Evolutionary conservation across 1,284 basidiomycete species (phyloP).

Genomic region (Jaminaea rosea): DNA sequence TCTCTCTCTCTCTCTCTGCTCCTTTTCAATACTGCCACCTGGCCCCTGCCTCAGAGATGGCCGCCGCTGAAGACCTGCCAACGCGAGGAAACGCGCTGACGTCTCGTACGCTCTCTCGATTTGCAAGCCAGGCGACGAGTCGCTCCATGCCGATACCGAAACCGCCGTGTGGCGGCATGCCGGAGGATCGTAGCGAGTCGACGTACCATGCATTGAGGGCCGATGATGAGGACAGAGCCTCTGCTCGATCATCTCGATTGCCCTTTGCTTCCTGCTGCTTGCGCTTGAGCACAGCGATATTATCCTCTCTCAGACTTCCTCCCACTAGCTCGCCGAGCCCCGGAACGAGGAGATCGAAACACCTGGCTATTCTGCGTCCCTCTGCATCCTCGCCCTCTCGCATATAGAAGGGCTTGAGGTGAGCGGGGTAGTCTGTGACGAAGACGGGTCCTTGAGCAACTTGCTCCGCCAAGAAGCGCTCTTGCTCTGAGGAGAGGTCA

Average conservation of each 20-base stretch:
- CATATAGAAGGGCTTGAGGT: slow-evolving; percentile 95
- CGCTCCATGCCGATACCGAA: slow-evolving; percentile 43
- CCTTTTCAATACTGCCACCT: no score
- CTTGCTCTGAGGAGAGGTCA: slow-evolving; percentile 76
- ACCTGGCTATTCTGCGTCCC: slow-evolving; percentile 42
- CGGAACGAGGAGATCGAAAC: slow-evolving; percentile 89
- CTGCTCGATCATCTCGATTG: neutral
- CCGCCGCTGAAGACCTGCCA: no score
- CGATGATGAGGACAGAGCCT: neutral
- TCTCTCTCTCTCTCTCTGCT: no score
- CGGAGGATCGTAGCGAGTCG: slow-evolving; percentile 31
- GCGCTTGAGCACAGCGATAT: slow-evolving; percentile 50
- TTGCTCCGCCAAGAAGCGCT: slow-evolving; percentile 73
- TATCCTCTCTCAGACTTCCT: slow-evolving; percentile 81
- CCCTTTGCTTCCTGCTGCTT: slow-evolving; percentile 8
- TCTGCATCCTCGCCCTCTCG: slow-evolving; percentile 9
- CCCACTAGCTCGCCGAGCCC: slow-evolving; percentile 80
- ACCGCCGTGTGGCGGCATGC: slow-evolving; percentile 35
- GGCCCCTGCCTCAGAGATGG: no score
- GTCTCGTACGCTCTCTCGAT: slow-evolving; percentile 38
- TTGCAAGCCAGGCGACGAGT: slow-evolving; percentile 35
- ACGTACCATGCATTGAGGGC: slow-evolving; percentile 28
- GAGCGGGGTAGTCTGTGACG: slow-evolving; percentile 76
- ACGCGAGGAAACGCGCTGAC: slow-evolving; percentile 34
- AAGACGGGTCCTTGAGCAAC: slow-evolving; percentile 67